phyloP scores from a whole-genome alignment of 1,284 basidiomycete species.

The Ceratobasidium sp. region DNA sequence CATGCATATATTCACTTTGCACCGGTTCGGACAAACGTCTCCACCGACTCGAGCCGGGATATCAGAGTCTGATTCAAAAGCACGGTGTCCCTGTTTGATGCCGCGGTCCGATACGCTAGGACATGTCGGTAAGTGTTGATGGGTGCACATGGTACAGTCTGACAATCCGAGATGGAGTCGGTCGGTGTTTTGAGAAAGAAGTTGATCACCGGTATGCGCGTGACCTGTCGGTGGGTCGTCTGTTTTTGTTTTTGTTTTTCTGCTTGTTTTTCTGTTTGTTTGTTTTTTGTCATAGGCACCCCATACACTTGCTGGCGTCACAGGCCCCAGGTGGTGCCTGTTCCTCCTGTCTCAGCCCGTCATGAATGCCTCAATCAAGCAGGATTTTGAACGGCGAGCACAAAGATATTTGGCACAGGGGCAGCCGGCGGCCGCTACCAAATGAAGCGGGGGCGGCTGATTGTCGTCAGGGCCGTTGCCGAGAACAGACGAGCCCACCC shows the following conservation, averaged over 20 bases:
- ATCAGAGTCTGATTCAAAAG: conserved; percentile 13
- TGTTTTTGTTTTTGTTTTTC: conserved; percentile 8
- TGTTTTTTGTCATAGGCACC: background rate
- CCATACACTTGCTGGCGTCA: background rate
- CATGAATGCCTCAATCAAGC: background rate
- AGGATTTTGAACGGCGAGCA: background rate
- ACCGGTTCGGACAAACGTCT: conserved; percentile 4
- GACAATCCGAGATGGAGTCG: background rate
- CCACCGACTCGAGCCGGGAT: conserved; percentile 5
- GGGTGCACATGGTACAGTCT: background rate
- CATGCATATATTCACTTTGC: background rate
- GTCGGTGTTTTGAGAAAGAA: conserved; percentile 21
- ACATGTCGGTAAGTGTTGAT: background rate
- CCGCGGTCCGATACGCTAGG: conserved; percentile 15
- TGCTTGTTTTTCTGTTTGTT: too few species aligned
- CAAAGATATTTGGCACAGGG: background rate
- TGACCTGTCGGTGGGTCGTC: background rate
- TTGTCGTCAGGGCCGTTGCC: conserved; percentile 22
- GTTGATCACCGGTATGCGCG: background rate
- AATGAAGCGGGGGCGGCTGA: conserved; percentile 3
- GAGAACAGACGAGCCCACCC: conserved; percentile 1
- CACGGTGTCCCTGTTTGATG: conserved; percentile 24
- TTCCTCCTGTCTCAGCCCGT: conserved; percentile 17
- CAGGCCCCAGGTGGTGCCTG: background rate
- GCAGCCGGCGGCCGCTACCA: conserved; percentile 13